A percentile compares a stretch with the other conserved stretches of the same genome.
phyloP scores from a whole-genome alignment of 1,284 basidiomycete genomes.

The Dichomitus squalens region DNA sequence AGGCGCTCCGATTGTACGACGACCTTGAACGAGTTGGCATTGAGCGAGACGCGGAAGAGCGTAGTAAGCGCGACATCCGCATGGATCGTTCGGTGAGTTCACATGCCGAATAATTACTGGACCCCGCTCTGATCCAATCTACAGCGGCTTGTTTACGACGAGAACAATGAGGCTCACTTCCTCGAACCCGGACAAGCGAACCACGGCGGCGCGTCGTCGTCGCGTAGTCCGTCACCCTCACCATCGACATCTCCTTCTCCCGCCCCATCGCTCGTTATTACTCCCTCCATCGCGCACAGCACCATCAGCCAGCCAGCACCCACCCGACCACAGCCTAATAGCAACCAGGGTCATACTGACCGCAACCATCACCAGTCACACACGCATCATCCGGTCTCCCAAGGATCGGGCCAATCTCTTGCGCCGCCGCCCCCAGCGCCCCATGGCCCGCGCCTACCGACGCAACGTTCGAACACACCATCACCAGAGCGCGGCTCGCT shows the following conservation, averaged over 20 bases:
- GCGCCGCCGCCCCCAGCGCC: constrained; percentile 68
- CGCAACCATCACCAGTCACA: constrained; percentile 26
- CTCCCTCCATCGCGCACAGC: constrained; percentile 18
- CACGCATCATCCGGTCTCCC: constrained; percentile 19
- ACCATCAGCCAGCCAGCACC: constrained; percentile 32
- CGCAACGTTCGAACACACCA: constrained; percentile 55
- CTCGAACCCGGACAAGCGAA: constrained; percentile 27
- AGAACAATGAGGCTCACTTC: constrained; percentile 12
- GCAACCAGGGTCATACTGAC: neutral
- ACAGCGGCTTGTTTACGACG: constrained; percentile 32
- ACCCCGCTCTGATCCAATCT: neutral
- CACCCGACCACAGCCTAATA: constrained; percentile 12
- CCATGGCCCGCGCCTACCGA: constrained; percentile 68
- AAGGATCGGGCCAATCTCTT: constrained; percentile 41
- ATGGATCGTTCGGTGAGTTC: constrained; percentile 56
- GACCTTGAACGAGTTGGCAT: constrained; percentile 68
- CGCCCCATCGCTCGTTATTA: constrained; percentile 38
- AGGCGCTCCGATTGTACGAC: constrained; percentile 54
- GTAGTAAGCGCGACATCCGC: constrained; percentile 58
- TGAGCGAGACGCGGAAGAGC: constrained; percentile 62
- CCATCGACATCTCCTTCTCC: constrained; percentile 41
- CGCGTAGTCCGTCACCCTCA: constrained; percentile 42
- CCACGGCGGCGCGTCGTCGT: constrained; percentile 36
- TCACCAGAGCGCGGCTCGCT: constrained; percentile 42
- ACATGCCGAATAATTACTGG: neutral